A percentile compares a stretch with the other conserved stretches of the same genome.
phyloP scores from a whole-genome alignment of 805 yeast genomes.

The Teunomyces lycoperdinae region DNA sequence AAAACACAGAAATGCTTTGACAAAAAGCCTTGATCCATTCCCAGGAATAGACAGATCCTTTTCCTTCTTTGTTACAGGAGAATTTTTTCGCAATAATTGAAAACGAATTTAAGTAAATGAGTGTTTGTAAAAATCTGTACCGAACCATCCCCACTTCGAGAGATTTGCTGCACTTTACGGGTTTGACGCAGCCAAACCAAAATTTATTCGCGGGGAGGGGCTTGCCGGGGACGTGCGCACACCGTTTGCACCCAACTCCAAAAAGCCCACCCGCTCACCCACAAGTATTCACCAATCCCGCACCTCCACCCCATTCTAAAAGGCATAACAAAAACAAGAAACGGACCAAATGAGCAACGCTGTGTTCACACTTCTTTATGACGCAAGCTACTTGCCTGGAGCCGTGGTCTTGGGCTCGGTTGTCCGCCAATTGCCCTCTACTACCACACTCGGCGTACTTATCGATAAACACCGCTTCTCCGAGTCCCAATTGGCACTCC shows the following conservation, averaged over 20 bases:
- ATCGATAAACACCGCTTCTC: conserved; percentile 28
- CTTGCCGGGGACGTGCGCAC: neutral
- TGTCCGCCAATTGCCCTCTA: conserved; percentile 9
- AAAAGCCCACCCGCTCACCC: too few species aligned
- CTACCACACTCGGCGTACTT: conserved; percentile 25
- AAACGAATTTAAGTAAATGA: too few species aligned
- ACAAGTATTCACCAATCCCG: neutral
- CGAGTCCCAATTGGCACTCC: conserved; percentile 23
- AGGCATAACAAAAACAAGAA: neutral
- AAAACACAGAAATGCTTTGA: too few species aligned
- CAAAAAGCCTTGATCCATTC: too few species aligned
- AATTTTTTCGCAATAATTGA: too few species aligned
- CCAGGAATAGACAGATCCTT: too few species aligned
- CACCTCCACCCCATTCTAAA: neutral
- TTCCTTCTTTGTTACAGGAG: too few species aligned
- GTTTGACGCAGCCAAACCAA: neutral
- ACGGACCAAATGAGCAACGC: conserved; percentile 23
- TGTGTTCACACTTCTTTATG: conserved; percentile 48
- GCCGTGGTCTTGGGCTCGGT: conserved; percentile 48
- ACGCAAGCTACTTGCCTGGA: conserved; percentile 55
- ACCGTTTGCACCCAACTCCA: conserved; percentile 2
- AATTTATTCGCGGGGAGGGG: neutral
- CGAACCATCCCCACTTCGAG: neutral
- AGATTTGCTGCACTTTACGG: neutral
- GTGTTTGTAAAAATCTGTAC: too few species aligned